A percentile compares a stretch with the other conserved stretches of the same genome.
These are phyloP conservation scores for Thuja plicata DNA, from an alignment of 83 land plant species.

Conservation along the genomic window DNA sequence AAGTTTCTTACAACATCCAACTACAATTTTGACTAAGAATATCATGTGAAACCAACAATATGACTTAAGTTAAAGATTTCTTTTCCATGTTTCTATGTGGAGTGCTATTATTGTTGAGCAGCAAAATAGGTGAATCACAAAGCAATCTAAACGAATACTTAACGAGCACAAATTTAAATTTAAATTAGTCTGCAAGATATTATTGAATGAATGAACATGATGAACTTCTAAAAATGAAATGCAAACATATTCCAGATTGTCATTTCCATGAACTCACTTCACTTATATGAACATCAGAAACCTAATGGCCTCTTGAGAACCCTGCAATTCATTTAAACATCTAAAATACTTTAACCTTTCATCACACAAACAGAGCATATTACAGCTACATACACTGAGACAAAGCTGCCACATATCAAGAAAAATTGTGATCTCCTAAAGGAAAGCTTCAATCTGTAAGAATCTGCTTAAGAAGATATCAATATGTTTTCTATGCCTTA, in stretches of 20 bases:
- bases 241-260: neutral
- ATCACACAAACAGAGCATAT: neutral
- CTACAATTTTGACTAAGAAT: neutral
- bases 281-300: neutral
- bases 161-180: neutral
- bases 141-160: neutral
- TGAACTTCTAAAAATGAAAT: neutral
- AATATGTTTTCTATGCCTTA: neutral
- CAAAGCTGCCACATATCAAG: neutral
- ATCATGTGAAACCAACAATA: neutral
- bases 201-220: neutral
- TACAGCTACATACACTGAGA: neutral
- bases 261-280: neutral
- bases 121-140: neutral
- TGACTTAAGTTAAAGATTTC: neutral
- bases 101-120: neutral
- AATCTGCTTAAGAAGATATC: neutral
- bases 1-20: neutral
- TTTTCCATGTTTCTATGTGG: neutral
- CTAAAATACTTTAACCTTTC: neutral
- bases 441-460: neutral
- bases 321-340: neutral
- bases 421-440: neutral
- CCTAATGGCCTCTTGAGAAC: neutral
- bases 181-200: no score